These are phyloP conservation scores for Pyricularia sp. DNA, from an alignment of 2,329 filamentous ascomycete species.

Conservation along the genomic window DNA sequence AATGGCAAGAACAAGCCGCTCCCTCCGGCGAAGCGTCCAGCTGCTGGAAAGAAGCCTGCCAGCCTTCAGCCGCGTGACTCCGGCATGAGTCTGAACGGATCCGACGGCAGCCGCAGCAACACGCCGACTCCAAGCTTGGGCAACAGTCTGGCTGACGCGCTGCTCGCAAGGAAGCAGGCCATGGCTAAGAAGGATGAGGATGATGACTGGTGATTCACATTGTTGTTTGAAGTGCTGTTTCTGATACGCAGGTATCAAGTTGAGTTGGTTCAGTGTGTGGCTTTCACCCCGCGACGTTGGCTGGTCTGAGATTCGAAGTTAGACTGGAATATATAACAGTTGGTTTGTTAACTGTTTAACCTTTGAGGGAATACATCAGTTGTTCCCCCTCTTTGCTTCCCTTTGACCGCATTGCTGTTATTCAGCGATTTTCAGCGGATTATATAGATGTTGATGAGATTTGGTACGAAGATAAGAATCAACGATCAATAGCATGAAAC, in stretches of 20 bases:
- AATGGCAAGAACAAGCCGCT: slow-evolving; percentile 35
- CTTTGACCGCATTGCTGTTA: not conserved
- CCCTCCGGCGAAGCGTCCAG: slow-evolving; percentile 73
- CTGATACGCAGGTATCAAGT: not conserved
- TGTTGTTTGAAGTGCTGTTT: not conserved
- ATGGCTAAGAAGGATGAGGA: slow-evolving; percentile 66
- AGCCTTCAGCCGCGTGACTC: slow-evolving; percentile 63
- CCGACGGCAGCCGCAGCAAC: slow-evolving; percentile 54
- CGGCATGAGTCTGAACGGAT: slow-evolving; percentile 52
- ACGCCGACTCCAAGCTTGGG: slow-evolving; percentile 65
- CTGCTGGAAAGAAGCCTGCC: slow-evolving; percentile 60
- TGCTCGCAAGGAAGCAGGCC: slow-evolving; percentile 65
- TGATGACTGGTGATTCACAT: slow-evolving; percentile 53
- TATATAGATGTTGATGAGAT: slow-evolving; percentile 1
- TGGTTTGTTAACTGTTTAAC: not conserved
- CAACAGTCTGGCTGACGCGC: slow-evolving; percentile 68
- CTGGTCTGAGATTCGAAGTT: not conserved
- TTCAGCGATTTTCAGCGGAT: not conserved
- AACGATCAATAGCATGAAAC: not conserved
- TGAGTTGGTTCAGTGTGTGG: not conserved
- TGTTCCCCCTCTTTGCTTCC: not conserved
- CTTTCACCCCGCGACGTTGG: not conserved
- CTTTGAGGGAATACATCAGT: not conserved
- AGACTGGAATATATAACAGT: not conserved
- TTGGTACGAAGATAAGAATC: not conserved